Evolutionary conservation across 345 rosid species (phyloP).

Genomic region (Microthlaspi erraticum): DNA sequence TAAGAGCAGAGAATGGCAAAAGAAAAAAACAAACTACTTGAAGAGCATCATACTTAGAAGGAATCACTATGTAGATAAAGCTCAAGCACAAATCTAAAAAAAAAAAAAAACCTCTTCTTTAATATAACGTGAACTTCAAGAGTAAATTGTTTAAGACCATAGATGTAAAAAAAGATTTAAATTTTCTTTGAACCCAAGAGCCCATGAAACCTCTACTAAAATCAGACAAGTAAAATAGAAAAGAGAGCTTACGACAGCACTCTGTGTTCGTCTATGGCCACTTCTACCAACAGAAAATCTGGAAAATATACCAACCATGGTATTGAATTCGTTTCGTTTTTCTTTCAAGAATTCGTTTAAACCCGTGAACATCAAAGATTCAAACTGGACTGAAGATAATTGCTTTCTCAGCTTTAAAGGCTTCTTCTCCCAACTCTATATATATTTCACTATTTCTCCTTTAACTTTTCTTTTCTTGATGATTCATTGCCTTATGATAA

Average conservation of each 20-base stretch:
- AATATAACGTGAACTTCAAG: not conserved
- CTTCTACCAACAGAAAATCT: constrained; percentile 71
- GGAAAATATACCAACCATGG: constrained; percentile 92
- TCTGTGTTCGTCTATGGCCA: constrained; percentile 76
- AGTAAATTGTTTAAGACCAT: not conserved
- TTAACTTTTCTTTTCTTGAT: constrained; percentile 4
- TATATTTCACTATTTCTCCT: not conserved
- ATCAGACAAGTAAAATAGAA: not conserved
- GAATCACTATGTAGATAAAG: constrained; percentile 9
- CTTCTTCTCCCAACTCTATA: not conserved
- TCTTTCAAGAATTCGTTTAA: constrained; percentile 7
- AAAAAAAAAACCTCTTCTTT: not conserved
- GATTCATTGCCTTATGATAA: constrained; percentile 12
- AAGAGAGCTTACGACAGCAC: constrained; percentile 66
- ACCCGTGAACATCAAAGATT: constrained; percentile 12
- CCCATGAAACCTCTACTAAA: not conserved
- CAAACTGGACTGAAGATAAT: constrained; percentile 13
- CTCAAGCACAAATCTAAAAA: constrained; percentile 11
- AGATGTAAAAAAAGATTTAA: not conserved
- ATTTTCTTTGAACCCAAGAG: not conserved
- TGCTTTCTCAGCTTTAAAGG: constrained; percentile 4
- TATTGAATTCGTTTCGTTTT: not conserved
- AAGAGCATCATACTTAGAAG: constrained; percentile 17
- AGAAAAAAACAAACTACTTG: not conserved
- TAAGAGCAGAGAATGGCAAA: not conserved